Evolutionary conservation across 1,284 basidiomycete species (phyloP).

Genomic region (Wallemia hederae): DNA sequence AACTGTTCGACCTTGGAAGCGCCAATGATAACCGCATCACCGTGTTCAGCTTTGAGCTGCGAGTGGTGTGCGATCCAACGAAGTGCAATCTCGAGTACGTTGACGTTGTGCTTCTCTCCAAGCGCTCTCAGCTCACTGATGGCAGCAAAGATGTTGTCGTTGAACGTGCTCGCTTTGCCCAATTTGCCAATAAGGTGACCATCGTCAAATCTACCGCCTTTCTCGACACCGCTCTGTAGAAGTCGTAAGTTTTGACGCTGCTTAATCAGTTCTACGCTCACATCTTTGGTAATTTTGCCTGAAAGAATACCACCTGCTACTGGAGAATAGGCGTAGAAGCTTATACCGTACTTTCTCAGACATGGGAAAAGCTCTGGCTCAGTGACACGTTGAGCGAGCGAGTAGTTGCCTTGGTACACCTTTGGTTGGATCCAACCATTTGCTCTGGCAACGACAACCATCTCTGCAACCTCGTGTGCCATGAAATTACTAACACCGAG

Average conservation of each 20-base stretch:
- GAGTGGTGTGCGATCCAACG: constrained; percentile 15
- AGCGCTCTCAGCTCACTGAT: neutral
- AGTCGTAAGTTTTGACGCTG: too few relatives aligned
- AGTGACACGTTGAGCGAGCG: constrained; percentile 18
- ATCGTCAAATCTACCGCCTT: neutral
- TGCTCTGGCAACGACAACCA: constrained; percentile 26
- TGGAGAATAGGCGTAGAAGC: constrained; percentile 29
- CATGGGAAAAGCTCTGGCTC: constrained; percentile 34
- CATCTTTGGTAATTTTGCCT: constrained; percentile 3
- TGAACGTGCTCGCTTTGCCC: neutral
- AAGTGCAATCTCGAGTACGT: constrained; percentile 13
- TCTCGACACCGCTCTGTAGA: too few relatives aligned
- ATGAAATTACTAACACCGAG: neutral
- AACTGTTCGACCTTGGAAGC: neutral
- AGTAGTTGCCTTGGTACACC: constrained; percentile 36
- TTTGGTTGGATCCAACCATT: constrained; percentile 32
- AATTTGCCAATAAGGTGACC: neutral
- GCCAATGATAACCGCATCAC: neutral
- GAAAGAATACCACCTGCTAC: constrained; percentile 4
- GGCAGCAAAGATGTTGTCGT: neutral
- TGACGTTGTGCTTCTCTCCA: constrained; percentile 8
- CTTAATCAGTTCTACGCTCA: too few relatives aligned
- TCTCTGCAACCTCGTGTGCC: constrained; percentile 26
- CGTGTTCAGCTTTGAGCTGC: neutral
- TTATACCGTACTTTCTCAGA: constrained; percentile 29